Percentiles rank a stretch among this genome's conserved stretches.
phyloP scores from a whole-genome alignment of 2,329 filamentous ascomycete species.

The Dendryphion nanum region DNA sequence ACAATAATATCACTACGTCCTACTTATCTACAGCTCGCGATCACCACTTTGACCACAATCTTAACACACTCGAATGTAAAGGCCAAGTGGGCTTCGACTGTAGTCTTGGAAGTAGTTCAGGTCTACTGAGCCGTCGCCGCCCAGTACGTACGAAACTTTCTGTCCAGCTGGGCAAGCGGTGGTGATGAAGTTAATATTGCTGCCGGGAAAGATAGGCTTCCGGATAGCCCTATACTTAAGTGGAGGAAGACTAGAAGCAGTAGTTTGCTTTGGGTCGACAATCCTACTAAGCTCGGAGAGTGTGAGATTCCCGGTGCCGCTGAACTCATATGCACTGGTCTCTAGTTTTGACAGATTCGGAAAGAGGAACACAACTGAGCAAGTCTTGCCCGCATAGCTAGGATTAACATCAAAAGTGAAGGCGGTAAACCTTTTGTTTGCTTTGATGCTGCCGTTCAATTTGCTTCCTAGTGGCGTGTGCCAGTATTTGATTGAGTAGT shows the following conservation, averaged over 20 bases:
- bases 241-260: no score
- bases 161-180: conserved; percentile 57
- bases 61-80: conserved; percentile 31
- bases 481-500: conserved; percentile 49
- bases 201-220: no score
- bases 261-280: no score
- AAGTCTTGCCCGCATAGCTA: conserved; percentile 56
- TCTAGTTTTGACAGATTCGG: conserved; percentile 57
- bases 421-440: conserved; percentile 51
- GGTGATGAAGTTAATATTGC: no score
- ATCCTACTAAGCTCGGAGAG: conserved; percentile 51
- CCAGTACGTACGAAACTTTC: conserved; percentile 54
- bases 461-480: conserved; percentile 53
- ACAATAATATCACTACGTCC: no score
- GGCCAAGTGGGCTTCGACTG: conserved; percentile 49
- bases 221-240: no score
- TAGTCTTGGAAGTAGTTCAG: conserved; percentile 65
- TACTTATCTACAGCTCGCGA: no score
- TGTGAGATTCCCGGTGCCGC: conserved; percentile 53
- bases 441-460: conserved; percentile 49
- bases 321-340: conserved; percentile 58
- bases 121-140: conserved; percentile 47
- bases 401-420: conserved; percentile 69
- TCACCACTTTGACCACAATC: no score
- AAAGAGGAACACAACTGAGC: conserved; percentile 65